Base-by-base conservation (phyloP, 2,329 filamentous ascomycete genomes). In the Cladosporium halotolerans region DNA sequence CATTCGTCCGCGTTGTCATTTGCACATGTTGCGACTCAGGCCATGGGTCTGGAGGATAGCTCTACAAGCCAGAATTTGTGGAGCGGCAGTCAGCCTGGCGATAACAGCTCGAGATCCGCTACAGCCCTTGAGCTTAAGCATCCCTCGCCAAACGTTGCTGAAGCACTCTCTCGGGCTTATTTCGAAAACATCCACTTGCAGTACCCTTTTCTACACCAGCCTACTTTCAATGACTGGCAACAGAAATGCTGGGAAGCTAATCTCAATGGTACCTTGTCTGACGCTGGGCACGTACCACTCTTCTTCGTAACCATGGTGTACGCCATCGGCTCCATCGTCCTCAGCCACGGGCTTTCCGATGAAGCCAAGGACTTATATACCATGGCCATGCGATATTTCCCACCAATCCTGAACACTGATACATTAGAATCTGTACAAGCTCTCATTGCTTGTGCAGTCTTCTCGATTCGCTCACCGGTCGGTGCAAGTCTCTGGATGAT, bases 141-240 rank as follows among this genome's bases (percentile, higher is more conserved):
- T 14, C 52, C 45, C n/a, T 32, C 38, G 7, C 13, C 23, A 16
- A 45, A 41, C 11, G 23, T 18, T 14, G 52, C 38, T 5, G 39
- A 31, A 23, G 41, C 18, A 2, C 56, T 67, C 41, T 62, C 64
- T 1, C 56, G 60, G 39, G 69, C 70, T 3, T 72, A 70, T 51
- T 72, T 72, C 48, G 57, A 67, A 32, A 68, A 70, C 18, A 68
- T 72, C 9, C 69, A 72, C 39, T 58, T 66, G 0, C 69, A 72
- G 45, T 72, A 71, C 44, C 69, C 69, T 0, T 72, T 72, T 46
- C 57, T 72, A 1, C 70, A 72, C 52, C 56, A 62, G 13, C 64
- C 63, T 3, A 72, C 68, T 0, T 69, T 70, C 44, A 49, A 56
- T 3, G 9, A 19, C 1, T 69, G 66, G 68, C 68, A 72, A 43